Conservation (phyloP, 129 eudicot genomes). For the Lactuca sativa region DNA sequence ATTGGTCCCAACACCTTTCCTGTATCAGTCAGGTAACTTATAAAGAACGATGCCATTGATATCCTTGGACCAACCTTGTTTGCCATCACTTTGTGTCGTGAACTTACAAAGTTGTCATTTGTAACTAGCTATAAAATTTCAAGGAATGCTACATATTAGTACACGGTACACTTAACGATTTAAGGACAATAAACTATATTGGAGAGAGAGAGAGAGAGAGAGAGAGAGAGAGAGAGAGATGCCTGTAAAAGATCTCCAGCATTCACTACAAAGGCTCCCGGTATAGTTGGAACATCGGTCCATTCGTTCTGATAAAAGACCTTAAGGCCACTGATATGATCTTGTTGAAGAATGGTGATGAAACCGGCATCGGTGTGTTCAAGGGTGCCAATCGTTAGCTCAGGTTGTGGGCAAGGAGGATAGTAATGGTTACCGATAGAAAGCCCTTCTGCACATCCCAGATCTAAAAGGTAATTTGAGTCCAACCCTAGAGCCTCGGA, state of each 20-base stretch:
- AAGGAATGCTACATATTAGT: not conserved
- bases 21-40: not conserved
- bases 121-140: constrained; percentile 45
- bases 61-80: constrained; percentile 52
- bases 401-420: constrained; percentile 47
- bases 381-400: constrained; percentile 29
- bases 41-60: constrained; percentile 52
- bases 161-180: too few relatives aligned
- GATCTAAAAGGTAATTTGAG: constrained; percentile 24
- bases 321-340: constrained; percentile 52
- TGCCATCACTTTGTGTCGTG: constrained; percentile 54
- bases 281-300: constrained; percentile 41
- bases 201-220: not conserved
- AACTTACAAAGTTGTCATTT: constrained; percentile 55
- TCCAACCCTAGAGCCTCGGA: constrained; percentile 54
- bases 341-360: constrained; percentile 3
- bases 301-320: constrained; percentile 40
- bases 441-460: constrained; percentile 43
- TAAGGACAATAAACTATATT: not conserved
- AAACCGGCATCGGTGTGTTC: constrained; percentile 34
- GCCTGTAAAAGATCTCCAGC: constrained; percentile 52
- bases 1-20: constrained; percentile 41
- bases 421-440: constrained; percentile 36
- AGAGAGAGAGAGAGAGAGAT: not conserved
- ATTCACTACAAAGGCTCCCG: constrained; percentile 44